Conservation (phyloP, 2,329 filamentous ascomycete species). For the Annulohypoxylon truncatum region DNA sequence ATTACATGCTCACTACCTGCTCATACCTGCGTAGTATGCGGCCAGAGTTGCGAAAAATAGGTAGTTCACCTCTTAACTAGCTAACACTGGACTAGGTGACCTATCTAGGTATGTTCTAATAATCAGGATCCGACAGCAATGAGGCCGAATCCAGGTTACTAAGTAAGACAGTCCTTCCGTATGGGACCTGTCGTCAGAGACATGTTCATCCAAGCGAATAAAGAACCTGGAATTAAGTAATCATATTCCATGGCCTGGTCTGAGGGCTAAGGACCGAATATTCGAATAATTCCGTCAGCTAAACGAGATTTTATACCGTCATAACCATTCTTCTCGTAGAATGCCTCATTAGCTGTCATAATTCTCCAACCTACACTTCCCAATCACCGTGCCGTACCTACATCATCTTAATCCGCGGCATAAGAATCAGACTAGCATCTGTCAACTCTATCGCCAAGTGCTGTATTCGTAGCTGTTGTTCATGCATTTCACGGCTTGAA, state of each 20-base stretch:
- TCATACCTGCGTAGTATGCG: no score
- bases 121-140: constrained; percentile 21
- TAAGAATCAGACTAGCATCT: background rate
- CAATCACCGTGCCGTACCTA: constrained; percentile 3
- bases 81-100: background rate
- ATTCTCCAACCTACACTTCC: background rate
- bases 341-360: background rate
- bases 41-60: background rate
- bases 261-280: background rate
- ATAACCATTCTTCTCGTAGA: constrained; percentile 27
- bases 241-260: constrained; percentile 8
- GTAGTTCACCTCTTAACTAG: background rate
- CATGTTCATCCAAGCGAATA: constrained; percentile 34
- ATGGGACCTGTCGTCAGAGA: constrained; percentile 27
- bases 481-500: constrained; percentile 25
- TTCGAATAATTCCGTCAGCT: constrained; percentile 2
- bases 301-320: constrained; percentile 16
- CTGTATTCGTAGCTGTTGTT: constrained; percentile 1
- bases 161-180: constrained; percentile 35
- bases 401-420: background rate
- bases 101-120: constrained; percentile 22
- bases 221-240: constrained; percentile 26
- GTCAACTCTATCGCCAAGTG: constrained; percentile 6
- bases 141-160: constrained; percentile 17
- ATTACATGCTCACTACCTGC: background rate